phyloP scores from a whole-genome alignment of 139 green algal species.

The Volvox africanus region DNA sequence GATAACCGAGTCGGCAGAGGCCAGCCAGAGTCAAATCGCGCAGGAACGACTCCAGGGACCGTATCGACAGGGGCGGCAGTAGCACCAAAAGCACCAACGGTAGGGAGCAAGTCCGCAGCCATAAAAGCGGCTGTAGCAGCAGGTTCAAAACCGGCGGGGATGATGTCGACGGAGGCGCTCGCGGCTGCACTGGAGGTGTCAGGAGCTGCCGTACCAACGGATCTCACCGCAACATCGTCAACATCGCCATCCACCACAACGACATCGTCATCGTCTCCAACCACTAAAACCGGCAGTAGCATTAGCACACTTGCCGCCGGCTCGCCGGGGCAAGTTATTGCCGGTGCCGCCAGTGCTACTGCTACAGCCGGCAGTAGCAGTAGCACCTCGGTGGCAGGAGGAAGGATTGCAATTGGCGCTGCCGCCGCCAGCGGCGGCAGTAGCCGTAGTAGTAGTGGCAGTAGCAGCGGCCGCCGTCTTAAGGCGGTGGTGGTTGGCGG shows the following conservation, averaged over 20 bases:
- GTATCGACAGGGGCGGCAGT: too few species aligned
- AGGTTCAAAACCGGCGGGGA: not conserved
- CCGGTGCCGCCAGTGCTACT: not conserved
- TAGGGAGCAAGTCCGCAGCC: not conserved
- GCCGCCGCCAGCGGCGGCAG: not conserved
- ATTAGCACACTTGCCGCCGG: not conserved
- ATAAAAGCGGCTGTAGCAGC: not conserved
- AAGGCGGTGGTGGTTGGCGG: conserved; percentile 73
- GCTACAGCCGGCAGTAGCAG: not conserved
- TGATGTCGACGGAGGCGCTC: not conserved
- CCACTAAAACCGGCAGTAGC: not conserved
- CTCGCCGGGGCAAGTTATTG: not conserved
- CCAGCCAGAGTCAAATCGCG: not conserved
- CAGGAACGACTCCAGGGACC: too few species aligned
- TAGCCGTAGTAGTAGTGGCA: not conserved
- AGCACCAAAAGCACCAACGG: not conserved
- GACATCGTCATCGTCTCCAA: not conserved
- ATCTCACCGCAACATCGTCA: not conserved
- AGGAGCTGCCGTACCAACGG: not conserved
- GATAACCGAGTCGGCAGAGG: not conserved
- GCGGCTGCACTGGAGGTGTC: not conserved
- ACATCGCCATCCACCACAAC: not conserved
- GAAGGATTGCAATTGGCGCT: not conserved
- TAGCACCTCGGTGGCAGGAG: not conserved
- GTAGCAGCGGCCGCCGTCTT: not conserved